Evolutionary conservation across 2,329 filamentous ascomycete species (phyloP), one percentile per base, ranked within the genome.

Genomic region (Boeremia exigua): DNA sequence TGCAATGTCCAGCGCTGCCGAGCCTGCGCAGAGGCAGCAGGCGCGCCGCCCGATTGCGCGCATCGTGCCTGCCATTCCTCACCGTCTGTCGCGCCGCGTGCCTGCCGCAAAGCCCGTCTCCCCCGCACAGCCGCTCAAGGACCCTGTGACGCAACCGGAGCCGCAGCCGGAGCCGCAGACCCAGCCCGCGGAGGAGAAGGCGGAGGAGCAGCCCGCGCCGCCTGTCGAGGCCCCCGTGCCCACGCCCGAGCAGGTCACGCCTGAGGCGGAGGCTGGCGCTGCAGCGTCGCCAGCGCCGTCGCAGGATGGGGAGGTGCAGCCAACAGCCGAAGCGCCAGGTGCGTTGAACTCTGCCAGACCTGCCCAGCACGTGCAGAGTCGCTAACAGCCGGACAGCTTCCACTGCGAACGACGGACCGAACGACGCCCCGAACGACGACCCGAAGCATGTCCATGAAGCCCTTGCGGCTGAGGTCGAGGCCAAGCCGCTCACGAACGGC

Each of bases 61-160:
- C 65, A 74, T 77, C 42, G 66, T 76, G 37, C 75, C 75, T 23
- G 75, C 72, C 38, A 67, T 77, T 17, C 75, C 75, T 3, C 68
- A 71, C 43, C 66, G 72, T n/a, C 62, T 76, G 38, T 68, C 71
- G 7, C 69, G 68, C 8, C 54, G 68, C 12, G 56, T 58, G 28
- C 66, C 65, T 12, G 51, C 66, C 17, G 64, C 64, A 15, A 62
- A 66, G 47, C 69, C 69, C 6, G 60, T 68, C 44, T 71, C 67
- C 6, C 68, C 71, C 0, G 71, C 69, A 14, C 66, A 69, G 34
- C 65, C 64, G 40, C 60, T 48, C 43, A 62, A 58, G 33, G 65
- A 58, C 45, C 37, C 61, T 10, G 61, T 62, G 42, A 54, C 57
- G 44, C 62, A 61, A 29, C 55, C 47, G 12, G 36, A 28, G 27